A percentile compares a stretch with the other conserved stretches of the same genome.
phyloP scores from a whole-genome alignment of 768 basidiomycete genomes.

The Rubroboletus satanas region DNA sequence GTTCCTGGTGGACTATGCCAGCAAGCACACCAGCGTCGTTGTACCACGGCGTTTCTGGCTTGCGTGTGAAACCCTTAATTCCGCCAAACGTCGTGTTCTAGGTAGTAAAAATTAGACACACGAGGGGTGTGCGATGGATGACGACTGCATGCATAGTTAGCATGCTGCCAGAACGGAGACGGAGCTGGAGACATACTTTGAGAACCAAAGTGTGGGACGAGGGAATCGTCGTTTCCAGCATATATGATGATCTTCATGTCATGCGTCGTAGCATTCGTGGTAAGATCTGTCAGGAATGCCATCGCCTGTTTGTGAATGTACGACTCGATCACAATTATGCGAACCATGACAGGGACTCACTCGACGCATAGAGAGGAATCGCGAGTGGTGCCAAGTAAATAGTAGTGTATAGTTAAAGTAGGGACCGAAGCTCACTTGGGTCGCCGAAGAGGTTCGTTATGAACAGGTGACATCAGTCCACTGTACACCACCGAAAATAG shows the following conservation, averaged over 20 bases:
- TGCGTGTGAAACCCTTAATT: conserved; percentile 66
- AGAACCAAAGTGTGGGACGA: conserved; percentile 57
- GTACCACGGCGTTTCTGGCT: conserved; percentile 63
- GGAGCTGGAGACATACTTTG: conserved; percentile 43
- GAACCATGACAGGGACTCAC: conserved; percentile 20
- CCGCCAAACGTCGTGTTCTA: conserved; percentile 82
- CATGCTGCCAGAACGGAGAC: neutral
- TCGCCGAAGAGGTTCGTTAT: conserved; percentile 20
- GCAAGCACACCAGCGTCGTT: conserved; percentile 53
- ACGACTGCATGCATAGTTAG: conserved; percentile 36
- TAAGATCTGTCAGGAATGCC: conserved; percentile 61
- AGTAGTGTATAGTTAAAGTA: neutral
- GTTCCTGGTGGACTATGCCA: conserved; percentile 71
- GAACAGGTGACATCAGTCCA: neutral
- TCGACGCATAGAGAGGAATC: conserved; percentile 26
- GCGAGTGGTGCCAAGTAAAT: neutral
- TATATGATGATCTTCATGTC: conserved; percentile 49
- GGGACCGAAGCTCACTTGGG: conserved; percentile 27
- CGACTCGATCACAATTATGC: neutral
- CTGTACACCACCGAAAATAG: neutral
- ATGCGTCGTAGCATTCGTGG: conserved; percentile 53
- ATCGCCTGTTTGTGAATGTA: conserved; percentile 32
- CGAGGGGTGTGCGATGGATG: conserved; percentile 36
- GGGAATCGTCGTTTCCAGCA: conserved; percentile 66
- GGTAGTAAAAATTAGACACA: neutral